Conservation (phyloP, 2,329 filamentous ascomycete genomes). For the Thielaviopsis populi region DNA sequence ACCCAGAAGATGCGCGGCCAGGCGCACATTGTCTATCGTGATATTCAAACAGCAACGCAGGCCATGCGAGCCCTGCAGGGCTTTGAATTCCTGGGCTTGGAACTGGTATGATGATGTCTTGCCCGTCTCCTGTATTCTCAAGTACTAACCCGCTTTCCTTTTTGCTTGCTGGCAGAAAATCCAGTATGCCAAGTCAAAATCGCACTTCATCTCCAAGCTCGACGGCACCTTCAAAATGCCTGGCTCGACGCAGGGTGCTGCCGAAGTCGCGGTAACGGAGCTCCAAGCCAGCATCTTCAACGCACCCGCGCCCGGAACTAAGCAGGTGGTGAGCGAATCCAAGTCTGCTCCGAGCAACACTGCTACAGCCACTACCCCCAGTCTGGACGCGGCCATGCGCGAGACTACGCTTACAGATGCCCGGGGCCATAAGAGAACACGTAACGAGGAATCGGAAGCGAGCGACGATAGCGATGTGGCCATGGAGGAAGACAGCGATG, state of each 20-base stretch:
- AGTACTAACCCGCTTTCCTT: background rate
- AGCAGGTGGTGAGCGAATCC: slow-evolving; percentile 26
- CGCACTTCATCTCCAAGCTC: slow-evolving; percentile 74
- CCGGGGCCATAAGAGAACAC: slow-evolving; percentile 53
- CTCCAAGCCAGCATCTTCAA: slow-evolving; percentile 71
- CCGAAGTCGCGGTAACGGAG: slow-evolving; percentile 50
- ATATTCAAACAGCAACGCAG: slow-evolving; percentile 81
- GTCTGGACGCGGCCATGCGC: slow-evolving; percentile 33
- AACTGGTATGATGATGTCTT: slow-evolving; percentile 78
- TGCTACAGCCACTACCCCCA: slow-evolving; percentile 23
- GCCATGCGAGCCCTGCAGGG: slow-evolving; percentile 82
- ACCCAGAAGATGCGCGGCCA: slow-evolving; percentile 90
- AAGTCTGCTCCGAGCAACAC: slow-evolving; percentile 28
- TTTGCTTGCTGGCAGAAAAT: slow-evolving; percentile 56
- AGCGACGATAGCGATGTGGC: slow-evolving; percentile 54
- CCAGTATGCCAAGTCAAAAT: slow-evolving; percentile 78
- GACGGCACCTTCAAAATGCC: slow-evolving; percentile 77
- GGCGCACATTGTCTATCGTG: slow-evolving; percentile 80
- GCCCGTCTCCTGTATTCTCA: background rate
- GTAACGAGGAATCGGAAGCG: slow-evolving; percentile 55
- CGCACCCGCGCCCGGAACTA: slow-evolving; percentile 40
- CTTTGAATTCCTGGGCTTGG: slow-evolving; percentile 68
- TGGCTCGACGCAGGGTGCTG: slow-evolving; percentile 34
- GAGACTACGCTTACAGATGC: slow-evolving; percentile 39
- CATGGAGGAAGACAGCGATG: slow-evolving; percentile 58